phyloP scores from a whole-genome alignment of 169 alveolate genomes.

The Eimeria sp. region DNA sequence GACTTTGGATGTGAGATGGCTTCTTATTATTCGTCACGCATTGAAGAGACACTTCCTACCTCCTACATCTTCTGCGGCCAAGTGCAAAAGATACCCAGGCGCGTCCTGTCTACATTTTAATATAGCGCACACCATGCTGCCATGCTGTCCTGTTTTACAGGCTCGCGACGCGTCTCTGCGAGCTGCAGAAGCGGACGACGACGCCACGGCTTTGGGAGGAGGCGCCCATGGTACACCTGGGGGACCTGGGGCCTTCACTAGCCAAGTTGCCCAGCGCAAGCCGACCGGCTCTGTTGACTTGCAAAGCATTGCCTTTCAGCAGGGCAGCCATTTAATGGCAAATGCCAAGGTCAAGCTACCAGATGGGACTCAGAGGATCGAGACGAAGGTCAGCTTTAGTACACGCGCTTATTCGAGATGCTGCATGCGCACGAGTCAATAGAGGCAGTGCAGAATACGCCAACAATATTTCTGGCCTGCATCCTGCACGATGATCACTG shows the following conservation, averaged over 20 bases:
- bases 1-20: not conserved
- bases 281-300: constrained; percentile 89
- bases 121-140: not conserved
- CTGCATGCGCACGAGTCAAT: not conserved
- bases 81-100: not conserved
- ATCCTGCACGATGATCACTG: not conserved
- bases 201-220: constrained; percentile 76
- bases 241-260: constrained; percentile 44
- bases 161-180: constrained; percentile 82
- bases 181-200: constrained; percentile 80
- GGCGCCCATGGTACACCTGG: constrained; percentile 67
- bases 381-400: constrained; percentile 90
- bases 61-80: not conserved
- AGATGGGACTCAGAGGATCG: constrained; percentile 94
- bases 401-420: not conserved
- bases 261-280: constrained; percentile 60
- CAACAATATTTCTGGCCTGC: not conserved
- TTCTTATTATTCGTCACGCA: not conserved
- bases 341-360: constrained; percentile 96
- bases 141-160: no score
- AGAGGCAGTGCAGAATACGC: not conserved
- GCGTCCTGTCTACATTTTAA: not conserved
- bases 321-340: constrained; percentile 95
- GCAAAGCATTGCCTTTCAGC: constrained; percentile 90
- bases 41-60: not conserved